Evolutionary conservation across 2,329 filamentous ascomycete species (phyloP).

Genomic region (Plenodomus tracheiphilus): DNA sequence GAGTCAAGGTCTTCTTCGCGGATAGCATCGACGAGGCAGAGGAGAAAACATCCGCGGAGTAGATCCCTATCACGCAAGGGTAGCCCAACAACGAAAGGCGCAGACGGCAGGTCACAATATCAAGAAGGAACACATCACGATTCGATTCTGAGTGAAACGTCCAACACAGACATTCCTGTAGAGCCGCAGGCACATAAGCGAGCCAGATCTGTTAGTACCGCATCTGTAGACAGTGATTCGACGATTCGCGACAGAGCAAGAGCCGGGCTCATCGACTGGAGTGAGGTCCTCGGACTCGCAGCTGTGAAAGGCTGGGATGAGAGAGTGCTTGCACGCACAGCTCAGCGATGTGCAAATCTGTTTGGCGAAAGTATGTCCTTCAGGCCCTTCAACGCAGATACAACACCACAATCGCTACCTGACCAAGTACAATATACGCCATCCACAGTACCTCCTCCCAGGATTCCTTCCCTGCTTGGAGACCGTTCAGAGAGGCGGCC

Average conservation of each 20-base stretch:
- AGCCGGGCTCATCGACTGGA: conserved; percentile 66
- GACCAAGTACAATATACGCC: conserved; percentile 44
- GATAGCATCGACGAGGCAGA: conserved; percentile 12
- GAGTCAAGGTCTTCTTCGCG: conserved; percentile 17
- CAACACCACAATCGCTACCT: conserved; percentile 20
- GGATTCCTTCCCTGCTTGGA: neutral
- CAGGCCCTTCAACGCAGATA: conserved; percentile 55
- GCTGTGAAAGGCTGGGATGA: conserved; percentile 70
- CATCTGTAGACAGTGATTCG: conserved; percentile 11
- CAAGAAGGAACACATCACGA: conserved; percentile 1
- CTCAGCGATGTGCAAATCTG: conserved; percentile 72
- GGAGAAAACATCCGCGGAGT: conserved; percentile 10
- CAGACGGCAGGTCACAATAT: neutral
- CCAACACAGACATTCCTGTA: neutral
- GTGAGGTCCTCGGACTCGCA: conserved; percentile 78
- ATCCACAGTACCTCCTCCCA: conserved; percentile 25
- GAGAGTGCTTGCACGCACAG: conserved; percentile 67
- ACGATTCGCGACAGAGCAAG: conserved; percentile 12
- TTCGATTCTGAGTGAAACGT: no score
- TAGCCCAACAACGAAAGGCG: neutral
- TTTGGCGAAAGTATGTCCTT: conserved; percentile 75
- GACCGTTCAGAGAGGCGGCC: conserved; percentile 22
- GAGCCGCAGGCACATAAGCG: conserved; percentile 10
- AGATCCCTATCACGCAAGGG: conserved; percentile 15
- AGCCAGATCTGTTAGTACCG: conserved; percentile 14